Percentiles rank a stretch among this genome's conserved stretches.
Conservation (phyloP, 129 eudicot genomes). For the Tagetes erecta region DNA sequence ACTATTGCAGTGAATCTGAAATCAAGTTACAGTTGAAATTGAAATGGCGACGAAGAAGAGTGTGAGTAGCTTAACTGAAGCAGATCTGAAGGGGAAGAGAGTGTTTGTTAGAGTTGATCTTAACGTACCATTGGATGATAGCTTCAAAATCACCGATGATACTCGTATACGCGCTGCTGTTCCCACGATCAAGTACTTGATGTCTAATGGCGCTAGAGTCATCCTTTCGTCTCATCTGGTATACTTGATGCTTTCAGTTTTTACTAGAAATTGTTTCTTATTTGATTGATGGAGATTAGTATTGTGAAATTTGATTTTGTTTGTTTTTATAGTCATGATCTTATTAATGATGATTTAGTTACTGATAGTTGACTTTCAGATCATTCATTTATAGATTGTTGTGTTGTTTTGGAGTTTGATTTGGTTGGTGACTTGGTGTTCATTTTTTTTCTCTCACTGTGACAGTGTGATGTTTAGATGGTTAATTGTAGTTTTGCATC, state of each 20-base stretch:
- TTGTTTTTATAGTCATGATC: not conserved
- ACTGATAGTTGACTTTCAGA: conserved; percentile 7
- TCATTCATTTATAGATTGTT: not conserved
- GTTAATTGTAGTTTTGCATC: not conserved
- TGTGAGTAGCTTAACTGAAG: conserved; percentile 59
- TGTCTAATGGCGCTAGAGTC: conserved; percentile 55
- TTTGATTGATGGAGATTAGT: not conserved
- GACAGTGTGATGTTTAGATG: not conserved
- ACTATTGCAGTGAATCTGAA: conserved; percentile 12
- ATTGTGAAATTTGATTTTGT: not conserved
- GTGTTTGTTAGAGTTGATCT: conserved; percentile 66
- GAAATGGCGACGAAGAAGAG: conserved; percentile 87
- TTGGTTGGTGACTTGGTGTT: not conserved
- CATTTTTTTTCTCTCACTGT: not conserved
- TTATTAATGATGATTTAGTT: not conserved
- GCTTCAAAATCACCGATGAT: conserved; percentile 62
- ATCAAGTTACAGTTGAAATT: not conserved
- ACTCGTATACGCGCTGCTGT: conserved; percentile 68
- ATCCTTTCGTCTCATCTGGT: conserved; percentile 66
- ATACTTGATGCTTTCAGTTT: not conserved
- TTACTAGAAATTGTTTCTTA: not conserved
- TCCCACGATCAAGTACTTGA: conserved; percentile 68
- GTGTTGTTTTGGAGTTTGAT: not conserved
- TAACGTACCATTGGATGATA: conserved; percentile 67
- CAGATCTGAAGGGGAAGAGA: conserved; percentile 69